Base-by-base conservation (phyloP, 2,329 filamentous ascomycete species). In the Aspergillus ochraceus region DNA sequence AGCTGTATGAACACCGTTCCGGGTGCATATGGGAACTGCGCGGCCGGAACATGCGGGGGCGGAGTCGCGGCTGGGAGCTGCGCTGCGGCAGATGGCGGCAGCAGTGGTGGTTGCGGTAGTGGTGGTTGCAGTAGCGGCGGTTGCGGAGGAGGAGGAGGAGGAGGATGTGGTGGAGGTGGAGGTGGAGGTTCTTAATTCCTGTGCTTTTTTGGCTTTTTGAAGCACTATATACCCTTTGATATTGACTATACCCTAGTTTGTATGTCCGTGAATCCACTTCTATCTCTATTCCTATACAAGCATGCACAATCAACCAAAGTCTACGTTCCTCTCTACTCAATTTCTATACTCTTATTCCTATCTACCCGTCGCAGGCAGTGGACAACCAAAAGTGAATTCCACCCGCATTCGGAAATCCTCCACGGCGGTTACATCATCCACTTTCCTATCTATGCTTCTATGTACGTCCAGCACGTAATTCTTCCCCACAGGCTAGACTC, bases 11-110 rank as follows among this genome's bases (percentile, higher is more conserved):
- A 71, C 60, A 63, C 76, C 6, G 68, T 63, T 0, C 29, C 68
- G 2, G 80, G 80, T 0, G 76, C 70, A 19, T 64, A 66, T 26
- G 83, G 83, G 0, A 80, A 79, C 59, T 85, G 83, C 64, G 79
- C 74, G 45, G 74, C 75, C 1, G 82, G 83, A 6, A 75, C 75
- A 1, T 76, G 76, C 59, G 73, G 72, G 14, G 74, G 70, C 29
- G 80, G 76, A 1, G 79, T 77, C 10, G 81, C 80, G 60, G 77
- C 77, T 17, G 78, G 75, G 20, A 69, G 75, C 36, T 80, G 77
- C 57, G 74, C 73, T 42, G 14, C 36, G 55, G 75, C 75, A 49
- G 75, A 76, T 5, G 75, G 76, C 45, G 65, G 70, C 2, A 85
- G 82, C 0, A 75, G 76, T 2, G 81, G 82, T 2, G 77, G 77